phyloP scores from a whole-genome alignment of 2,329 filamentous ascomycete genomes.

The Phaeophleospora eucalypticola region DNA sequence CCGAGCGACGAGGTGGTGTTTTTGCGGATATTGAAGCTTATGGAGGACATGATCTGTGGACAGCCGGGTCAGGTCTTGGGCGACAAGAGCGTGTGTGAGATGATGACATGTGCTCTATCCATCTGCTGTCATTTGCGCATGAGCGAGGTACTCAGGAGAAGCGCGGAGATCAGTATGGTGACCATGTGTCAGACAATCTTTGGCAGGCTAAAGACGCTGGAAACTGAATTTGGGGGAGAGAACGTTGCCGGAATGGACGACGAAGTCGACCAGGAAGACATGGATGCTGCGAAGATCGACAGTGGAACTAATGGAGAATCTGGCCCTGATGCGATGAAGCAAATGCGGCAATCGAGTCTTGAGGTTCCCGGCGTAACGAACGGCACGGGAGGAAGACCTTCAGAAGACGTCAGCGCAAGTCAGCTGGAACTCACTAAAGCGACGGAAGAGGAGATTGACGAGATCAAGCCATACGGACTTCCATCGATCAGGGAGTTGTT shows the following conservation, averaged over 20 bases:
- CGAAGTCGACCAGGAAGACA: constrained; percentile 59
- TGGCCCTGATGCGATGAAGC: constrained; percentile 40
- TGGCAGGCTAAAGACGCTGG: constrained; percentile 81
- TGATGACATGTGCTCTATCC: constrained; percentile 97
- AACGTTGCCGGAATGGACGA: constrained; percentile 62
- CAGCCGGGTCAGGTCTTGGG: constrained; percentile 90
- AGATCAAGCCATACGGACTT: constrained; percentile 83
- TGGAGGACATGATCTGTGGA: constrained; percentile 97
- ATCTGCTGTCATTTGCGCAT: constrained; percentile 94
- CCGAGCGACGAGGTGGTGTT: constrained; percentile 94
- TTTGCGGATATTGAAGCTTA: constrained; percentile 88
- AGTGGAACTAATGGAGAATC: constrained; percentile 48
- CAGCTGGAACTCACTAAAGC: constrained; percentile 41
- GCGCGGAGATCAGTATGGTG: constrained; percentile 95
- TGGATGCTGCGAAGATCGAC: constrained; percentile 79
- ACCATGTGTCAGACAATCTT: constrained; percentile 99
- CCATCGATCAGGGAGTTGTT: constrained; percentile 94
- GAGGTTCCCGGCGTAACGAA: constrained; percentile 29
- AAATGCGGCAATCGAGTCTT: constrained; percentile 60
- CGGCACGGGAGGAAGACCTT: constrained; percentile 31
- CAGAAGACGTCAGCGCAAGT: constrained; percentile 38
- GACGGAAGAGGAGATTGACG: constrained; percentile 43
- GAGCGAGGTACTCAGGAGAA: constrained; percentile 82
- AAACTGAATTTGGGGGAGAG: constrained; percentile 57
- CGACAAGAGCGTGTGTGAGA: constrained; percentile 96